A percentile compares a stretch with the other conserved stretches of the same genome.
phyloP scores from a whole-genome alignment of 2,329 filamentous ascomycete genomes.

The Aureobasidium sp. region DNA sequence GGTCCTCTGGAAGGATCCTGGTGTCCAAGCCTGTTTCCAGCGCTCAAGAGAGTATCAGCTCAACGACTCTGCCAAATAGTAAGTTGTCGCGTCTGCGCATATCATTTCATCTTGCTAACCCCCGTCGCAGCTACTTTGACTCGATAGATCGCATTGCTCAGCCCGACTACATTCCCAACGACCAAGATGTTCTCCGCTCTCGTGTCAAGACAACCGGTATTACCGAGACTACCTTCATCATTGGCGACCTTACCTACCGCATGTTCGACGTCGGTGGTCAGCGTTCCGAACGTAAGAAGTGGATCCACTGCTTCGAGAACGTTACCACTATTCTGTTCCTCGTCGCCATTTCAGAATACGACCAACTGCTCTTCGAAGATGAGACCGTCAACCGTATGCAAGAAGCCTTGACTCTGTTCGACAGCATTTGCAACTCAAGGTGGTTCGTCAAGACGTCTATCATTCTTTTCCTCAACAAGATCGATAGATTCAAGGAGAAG shows the following conservation, averaged over 20 bases:
- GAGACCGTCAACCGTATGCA: conserved; percentile 69
- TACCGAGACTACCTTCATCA: conserved; percentile 88
- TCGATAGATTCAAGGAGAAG: conserved; percentile 62
- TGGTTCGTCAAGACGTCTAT: conserved; percentile 47
- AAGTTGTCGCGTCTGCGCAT: conserved; percentile 36
- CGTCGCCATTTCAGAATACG: conserved; percentile 91
- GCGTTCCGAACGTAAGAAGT: conserved; percentile 90
- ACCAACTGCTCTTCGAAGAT: conserved; percentile 92
- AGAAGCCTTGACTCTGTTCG: conserved; percentile 48
- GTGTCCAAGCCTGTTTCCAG: conserved; percentile 93
- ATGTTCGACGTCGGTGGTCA: conserved; percentile 97
- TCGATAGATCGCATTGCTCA: conserved; percentile 85
- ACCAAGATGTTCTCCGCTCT: conserved; percentile 90
- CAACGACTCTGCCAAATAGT: conserved; percentile 96
- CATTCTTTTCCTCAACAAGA: conserved; percentile 49
- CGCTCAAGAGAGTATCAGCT: conserved; percentile 92
- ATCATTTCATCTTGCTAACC: conserved; percentile 23
- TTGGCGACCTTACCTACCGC: conserved; percentile 85
- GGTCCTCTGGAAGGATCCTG: conserved; percentile 84
- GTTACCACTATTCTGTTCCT: conserved; percentile 89
- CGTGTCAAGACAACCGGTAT: conserved; percentile 90
- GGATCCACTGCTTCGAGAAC: conserved; percentile 95
- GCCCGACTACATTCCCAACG: conserved; percentile 83
- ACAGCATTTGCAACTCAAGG: conserved; percentile 46
- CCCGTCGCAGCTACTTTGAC: conserved; percentile 75